These are phyloP conservation scores for Fraxinus americana DNA, from an alignment of 257 asterid genomes.

Conservation along the genomic window DNA sequence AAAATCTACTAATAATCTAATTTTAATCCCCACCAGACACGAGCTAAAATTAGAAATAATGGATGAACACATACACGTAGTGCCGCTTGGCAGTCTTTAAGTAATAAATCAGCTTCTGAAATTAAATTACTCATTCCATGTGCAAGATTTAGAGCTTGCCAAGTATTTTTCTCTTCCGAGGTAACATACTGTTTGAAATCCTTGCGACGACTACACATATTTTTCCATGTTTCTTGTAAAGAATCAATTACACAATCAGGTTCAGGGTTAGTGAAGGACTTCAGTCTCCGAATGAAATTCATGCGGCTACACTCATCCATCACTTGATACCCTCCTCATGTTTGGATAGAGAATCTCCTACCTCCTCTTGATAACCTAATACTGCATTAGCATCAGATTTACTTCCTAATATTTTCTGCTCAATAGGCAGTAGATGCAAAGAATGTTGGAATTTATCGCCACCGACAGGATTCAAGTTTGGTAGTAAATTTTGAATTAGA, in stretches of 20 bases:
- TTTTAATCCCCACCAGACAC: too few relatives aligned
- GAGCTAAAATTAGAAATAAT: constrained; percentile 10
- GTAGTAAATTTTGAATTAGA: constrained; percentile 34
- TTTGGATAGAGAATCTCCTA: constrained; percentile 58
- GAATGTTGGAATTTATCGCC: constrained; percentile 25
- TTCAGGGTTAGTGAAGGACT: constrained; percentile 33
- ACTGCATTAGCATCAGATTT: constrained; percentile 35
- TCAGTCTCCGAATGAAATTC: constrained; percentile 40
- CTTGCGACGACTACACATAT: constrained; percentile 46
- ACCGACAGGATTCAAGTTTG: constrained; percentile 29
- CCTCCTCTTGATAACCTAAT: constrained; percentile 48
- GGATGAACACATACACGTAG: constrained; percentile 46
- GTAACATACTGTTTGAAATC: constrained; percentile 55
- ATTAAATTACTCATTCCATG: constrained; percentile 63
- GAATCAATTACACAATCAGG: constrained; percentile 37
- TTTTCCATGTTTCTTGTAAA: constrained; percentile 73
- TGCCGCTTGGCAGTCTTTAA: constrained; percentile 53
- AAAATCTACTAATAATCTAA: too few relatives aligned
- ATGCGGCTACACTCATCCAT: constrained; percentile 90
- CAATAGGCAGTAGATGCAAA: constrained; percentile 24
- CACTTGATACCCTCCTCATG: constrained; percentile 47
- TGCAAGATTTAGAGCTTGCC: constrained; percentile 42
- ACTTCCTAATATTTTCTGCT: constrained; percentile 37
- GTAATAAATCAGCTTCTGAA: constrained; percentile 76
- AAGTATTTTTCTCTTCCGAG: constrained; percentile 63